Conservation (phyloP, 1,284 basidiomycete species). For the Coriolopsis trogii region DNA sequence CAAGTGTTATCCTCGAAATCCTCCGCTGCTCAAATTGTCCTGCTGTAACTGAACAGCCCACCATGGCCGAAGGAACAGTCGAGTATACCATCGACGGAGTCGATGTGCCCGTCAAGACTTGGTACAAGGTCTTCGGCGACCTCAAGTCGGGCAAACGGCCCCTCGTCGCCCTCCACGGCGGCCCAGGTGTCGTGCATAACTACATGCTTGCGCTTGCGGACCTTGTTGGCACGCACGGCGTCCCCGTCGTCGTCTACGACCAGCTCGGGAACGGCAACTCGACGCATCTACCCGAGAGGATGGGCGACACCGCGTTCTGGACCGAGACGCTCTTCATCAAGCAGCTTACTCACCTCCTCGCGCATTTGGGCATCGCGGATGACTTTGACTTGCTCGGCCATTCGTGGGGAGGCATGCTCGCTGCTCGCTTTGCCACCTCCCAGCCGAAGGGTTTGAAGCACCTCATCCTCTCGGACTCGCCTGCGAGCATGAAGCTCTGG, state of each 20-base stretch:
- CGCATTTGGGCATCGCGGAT: constrained; percentile 39
- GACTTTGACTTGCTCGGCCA: constrained; percentile 49
- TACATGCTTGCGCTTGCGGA: constrained; percentile 25
- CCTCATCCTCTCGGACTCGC: constrained; percentile 40
- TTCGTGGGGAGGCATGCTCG: constrained; percentile 55
- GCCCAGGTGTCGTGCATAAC: constrained; percentile 43
- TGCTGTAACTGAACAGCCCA: no score
- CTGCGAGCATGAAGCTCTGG: constrained; percentile 36
- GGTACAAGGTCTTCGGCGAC: constrained; percentile 32
- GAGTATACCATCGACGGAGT: constrained; percentile 11
- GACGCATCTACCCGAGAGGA: constrained; percentile 42
- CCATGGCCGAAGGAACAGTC: constrained; percentile 8
- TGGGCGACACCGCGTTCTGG: constrained; percentile 43
- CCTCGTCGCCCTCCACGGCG: constrained; percentile 43
- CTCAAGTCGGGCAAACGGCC: constrained; percentile 29
- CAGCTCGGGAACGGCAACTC: constrained; percentile 49
- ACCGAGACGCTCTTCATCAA: constrained; percentile 49
- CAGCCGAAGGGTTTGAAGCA: constrained; percentile 41
- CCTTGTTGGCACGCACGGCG: constrained; percentile 4
- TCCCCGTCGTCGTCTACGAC: constrained; percentile 51
- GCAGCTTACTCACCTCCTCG: constrained; percentile 49
- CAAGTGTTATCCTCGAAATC: no score
- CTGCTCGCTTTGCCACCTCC: constrained; percentile 31
- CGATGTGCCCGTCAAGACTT: constrained; percentile 28
- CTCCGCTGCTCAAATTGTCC: background rate